Evolutionary conservation across 2,329 filamentous ascomycete genomes (phyloP).

Genomic region (Colletotrichum coccodes): DNA sequence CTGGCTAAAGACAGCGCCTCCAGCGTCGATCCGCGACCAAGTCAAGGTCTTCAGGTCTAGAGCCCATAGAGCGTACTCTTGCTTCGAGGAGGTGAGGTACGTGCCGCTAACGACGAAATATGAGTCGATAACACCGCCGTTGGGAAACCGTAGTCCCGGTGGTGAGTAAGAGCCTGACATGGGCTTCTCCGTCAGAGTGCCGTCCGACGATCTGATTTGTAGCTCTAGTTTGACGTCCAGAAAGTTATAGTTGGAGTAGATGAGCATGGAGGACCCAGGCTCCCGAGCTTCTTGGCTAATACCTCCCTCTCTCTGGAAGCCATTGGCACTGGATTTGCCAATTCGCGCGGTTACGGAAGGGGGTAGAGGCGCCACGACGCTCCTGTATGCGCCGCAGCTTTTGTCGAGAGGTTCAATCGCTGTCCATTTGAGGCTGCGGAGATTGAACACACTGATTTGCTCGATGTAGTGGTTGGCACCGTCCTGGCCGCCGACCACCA

Average conservation of each 20-base stretch:
- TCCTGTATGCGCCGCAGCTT: slow-evolving; percentile 95
- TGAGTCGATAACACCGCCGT: slow-evolving; percentile 93
- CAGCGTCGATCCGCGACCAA: slow-evolving; percentile 96
- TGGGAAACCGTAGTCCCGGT: slow-evolving; percentile 93
- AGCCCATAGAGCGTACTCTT: slow-evolving; percentile 98
- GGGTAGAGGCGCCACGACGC: slow-evolving; percentile 87
- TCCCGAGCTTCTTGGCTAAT: slow-evolving; percentile 66
- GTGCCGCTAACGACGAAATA: slow-evolving; percentile 98
- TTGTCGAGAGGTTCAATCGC: slow-evolving; percentile 87
- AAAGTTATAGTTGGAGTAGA: slow-evolving; percentile 99
- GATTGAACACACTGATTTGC: slow-evolving; percentile 97
- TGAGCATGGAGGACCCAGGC: slow-evolving; percentile 81
- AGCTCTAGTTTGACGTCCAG: slow-evolving; percentile 95
- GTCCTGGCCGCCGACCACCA: slow-evolving; percentile 96
- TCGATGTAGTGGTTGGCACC: slow-evolving; percentile 99
- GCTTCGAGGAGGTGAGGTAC: slow-evolving; percentile 96
- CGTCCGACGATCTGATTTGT: slow-evolving; percentile 87
- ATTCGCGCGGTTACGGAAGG: slow-evolving; percentile 73
- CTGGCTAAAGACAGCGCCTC: slow-evolving; percentile 92
- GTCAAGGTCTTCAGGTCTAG: slow-evolving; percentile 87
- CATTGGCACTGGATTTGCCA: slow-evolving; percentile 65
- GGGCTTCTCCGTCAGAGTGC: slow-evolving; percentile 83
- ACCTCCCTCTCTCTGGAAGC: slow-evolving; percentile 54
- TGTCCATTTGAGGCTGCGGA: slow-evolving; percentile 95
- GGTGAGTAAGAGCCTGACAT: slow-evolving; percentile 91